Evolutionary conservation across 345 rosid species (phyloP), one percentile per base, ranked within the genome.

Genomic region (Lagerstroemia speciosa): DNA sequence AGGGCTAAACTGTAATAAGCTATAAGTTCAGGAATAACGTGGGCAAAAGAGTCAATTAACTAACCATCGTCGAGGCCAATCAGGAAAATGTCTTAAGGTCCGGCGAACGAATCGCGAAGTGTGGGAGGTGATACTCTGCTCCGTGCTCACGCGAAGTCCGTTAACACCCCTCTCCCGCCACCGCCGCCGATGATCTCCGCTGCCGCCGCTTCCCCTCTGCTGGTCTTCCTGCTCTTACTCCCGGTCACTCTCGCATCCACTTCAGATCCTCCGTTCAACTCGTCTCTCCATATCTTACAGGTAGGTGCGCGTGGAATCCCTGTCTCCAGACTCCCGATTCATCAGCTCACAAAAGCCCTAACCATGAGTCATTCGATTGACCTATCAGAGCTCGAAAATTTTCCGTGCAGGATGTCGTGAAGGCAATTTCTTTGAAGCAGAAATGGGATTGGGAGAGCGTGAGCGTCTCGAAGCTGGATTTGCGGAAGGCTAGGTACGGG

Each of bases 351-450:
- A 19, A n/a, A 22, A 26, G 9, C 5, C 5, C 12, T 12, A 6
- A 11, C 2, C 11, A 41, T 48, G 36, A 29, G 9, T 32, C 24
- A 3, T 27, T 67, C 32, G 36, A 8, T 55, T 31, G 57, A 45
- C 33, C 45, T 8, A 43, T 61, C 1, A 0, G 19, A 5, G 34
- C 3, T 43, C 32, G 40, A 19, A 46, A 7, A 37, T 38, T 48
- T 27, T 1, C 0, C 14, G 29, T 32, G n/a, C 83, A 90, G 94
- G 92, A 88, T 74, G 89, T 88, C 29, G 66, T 90, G 72, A 76
- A 77, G 75, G 86, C 78, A 75, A 81, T 90, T 67, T 76, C 92
- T 29, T 66, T 29, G 63, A 75, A 38, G 72, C 90, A 85, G 74
- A 79, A 76, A 53, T 90, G 94, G 92, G 83, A 86, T 78, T 67